Conservation (phyloP, 257 asterid genomes). For the Solanum pennellii region DNA sequence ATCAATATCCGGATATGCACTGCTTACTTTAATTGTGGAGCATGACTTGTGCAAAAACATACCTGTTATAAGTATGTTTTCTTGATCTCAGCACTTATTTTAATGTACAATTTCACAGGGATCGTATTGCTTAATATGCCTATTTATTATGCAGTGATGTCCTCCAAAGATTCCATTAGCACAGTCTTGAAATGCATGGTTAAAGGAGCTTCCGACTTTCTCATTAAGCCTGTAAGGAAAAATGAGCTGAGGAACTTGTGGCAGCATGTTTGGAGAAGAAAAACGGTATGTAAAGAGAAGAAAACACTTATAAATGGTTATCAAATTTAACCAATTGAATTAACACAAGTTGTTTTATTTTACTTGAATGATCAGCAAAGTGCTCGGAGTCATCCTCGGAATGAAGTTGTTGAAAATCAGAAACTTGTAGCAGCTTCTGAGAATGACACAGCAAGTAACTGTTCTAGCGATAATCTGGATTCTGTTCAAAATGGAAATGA, state of each 20-base stretch:
- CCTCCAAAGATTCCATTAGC: constrained; percentile 71
- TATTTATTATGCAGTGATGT: constrained; percentile 71
- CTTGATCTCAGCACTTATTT: neutral
- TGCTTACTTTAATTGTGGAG: constrained; percentile 85
- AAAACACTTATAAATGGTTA: neutral
- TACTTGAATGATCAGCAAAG: constrained; percentile 38
- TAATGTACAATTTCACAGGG: neutral
- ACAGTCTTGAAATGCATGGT: constrained; percentile 92
- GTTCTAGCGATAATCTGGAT: constrained; percentile 56
- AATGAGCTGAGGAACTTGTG: constrained; percentile 94
- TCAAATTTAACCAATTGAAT: neutral
- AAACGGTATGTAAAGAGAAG: constrained; percentile 33
- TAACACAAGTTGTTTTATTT: neutral
- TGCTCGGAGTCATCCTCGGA: constrained; percentile 39
- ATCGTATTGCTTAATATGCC: neutral
- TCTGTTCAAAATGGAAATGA: constrained; percentile 40
- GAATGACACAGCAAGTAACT: constrained; percentile 50
- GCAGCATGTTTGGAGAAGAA: constrained; percentile 99
- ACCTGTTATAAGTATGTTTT: constrained; percentile 81
- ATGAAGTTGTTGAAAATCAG: constrained; percentile 47
- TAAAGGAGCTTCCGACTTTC: constrained; percentile 92
- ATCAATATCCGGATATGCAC: constrained; percentile 88
- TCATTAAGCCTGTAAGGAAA: constrained; percentile 81
- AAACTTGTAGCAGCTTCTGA: constrained; percentile 74
- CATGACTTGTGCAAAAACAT: constrained; percentile 78